Evolutionary conservation across 2,329 filamentous ascomycete genomes (phyloP), one percentile per base, ranked within the genome.

Genomic region (Colletotrichum sp.): DNA sequence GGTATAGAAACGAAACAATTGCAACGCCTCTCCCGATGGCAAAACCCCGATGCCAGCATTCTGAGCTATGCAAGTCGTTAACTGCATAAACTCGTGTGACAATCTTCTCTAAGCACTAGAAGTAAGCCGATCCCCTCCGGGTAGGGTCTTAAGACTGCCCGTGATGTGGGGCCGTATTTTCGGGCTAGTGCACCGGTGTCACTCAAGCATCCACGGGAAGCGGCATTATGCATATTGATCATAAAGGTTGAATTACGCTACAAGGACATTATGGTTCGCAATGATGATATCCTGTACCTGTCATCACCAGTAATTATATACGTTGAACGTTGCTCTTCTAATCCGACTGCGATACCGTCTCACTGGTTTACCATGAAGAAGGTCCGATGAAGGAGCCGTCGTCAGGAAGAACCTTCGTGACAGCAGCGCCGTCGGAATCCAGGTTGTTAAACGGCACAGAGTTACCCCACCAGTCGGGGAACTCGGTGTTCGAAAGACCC

Each of bases 391-490:
- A 82, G 8, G 78, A 80, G 0, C 79, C 79, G 68, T 81, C 80
- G 10, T 80, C 68, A 15, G 80, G 79, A 5, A 83, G 79, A 2
- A 69, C 57, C 77, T 82, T 83, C 3, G 81, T 80, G 2, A 84
- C 81, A 12, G 78, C 81, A 16, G 78, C 69, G 15, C 73, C 79
- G 1, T 81, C 68, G 4, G 65, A 75, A 63, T 85, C 83, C 60
- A 86, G 76, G 44, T 83, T 87, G 71, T 82, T 78, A 5, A 79
- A 79, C 2, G 80, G 77, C 3, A 87, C 84, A 1, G 80, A 82
- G 75, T 87, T 89, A 2, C 88, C 88, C 88, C 88, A 90, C 88
- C 91, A 93, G 0, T 80, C 73, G 0, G 89, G 88, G 72, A 90
- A 84, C 1, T 81, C 70, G 7, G 85, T 84, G 70, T 83, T 82